Percentiles rank a stretch among this genome's conserved stretches.
These are phyloP conservation scores for Vaccinium vitisidaea DNA, from an alignment of 148 eudicot genomes.

Conservation along the genomic window DNA sequence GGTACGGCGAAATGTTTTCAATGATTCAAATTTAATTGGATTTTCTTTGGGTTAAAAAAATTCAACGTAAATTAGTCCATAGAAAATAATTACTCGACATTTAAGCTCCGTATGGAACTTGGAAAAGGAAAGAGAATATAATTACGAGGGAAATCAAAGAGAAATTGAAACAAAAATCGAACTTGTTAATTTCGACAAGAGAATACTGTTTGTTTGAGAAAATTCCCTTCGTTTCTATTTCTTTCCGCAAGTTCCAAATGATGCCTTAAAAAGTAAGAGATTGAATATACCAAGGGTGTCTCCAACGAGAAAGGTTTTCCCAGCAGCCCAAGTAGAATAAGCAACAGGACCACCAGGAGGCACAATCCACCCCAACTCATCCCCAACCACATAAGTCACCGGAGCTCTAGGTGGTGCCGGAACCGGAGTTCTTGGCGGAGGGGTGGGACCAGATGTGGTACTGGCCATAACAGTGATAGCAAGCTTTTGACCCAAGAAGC, in stretches of 20 bases:
- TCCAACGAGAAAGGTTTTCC: slow-evolving; percentile 23
- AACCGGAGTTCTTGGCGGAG: not conserved
- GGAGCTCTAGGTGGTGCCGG: slow-evolving; percentile 11
- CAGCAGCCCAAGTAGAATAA: slow-evolving; percentile 22
- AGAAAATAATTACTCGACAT: too few species aligned
- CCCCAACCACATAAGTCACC: slow-evolving; percentile 25
- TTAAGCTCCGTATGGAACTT: too few species aligned
- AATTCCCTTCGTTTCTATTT: not conserved
- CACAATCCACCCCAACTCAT: slow-evolving; percentile 23
- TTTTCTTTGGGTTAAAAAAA: too few species aligned
- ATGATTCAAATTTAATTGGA: too few species aligned
- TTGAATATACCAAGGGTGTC: slow-evolving; percentile 24
- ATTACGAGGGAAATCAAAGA: too few species aligned
- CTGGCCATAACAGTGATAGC: not conserved
- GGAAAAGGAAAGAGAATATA: too few species aligned
- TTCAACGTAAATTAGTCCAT: too few species aligned
- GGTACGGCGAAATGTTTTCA: too few species aligned
- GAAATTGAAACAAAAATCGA: too few species aligned
- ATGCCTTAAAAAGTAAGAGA: too few species aligned
- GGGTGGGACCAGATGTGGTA: not conserved
- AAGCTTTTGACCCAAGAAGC: slow-evolving; percentile 36
- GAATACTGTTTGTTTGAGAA: not conserved
- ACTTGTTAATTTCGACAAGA: not conserved
- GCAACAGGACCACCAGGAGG: slow-evolving; percentile 25
- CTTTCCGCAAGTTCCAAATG: not conserved